phyloP scores from a whole-genome alignment of 805 yeast species.

The Schwanniomyces vanrijiae region DNA sequence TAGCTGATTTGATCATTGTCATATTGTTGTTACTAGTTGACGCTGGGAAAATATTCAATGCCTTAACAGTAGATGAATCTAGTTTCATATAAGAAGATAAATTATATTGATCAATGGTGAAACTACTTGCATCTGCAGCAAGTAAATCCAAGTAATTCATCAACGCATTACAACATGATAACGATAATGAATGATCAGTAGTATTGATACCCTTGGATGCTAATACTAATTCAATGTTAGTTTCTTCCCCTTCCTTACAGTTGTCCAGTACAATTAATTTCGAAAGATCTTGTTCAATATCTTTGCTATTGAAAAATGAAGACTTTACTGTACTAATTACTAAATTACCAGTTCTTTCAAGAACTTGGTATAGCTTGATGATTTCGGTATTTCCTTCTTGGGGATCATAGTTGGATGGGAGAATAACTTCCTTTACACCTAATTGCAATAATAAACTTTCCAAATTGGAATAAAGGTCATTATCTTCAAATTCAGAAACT shows the following conservation, averaged over 20 bases:
- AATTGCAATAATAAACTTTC: constrained; percentile 86
- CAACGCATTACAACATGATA: constrained; percentile 67
- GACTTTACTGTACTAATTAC: constrained; percentile 62
- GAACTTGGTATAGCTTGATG: constrained; percentile 64
- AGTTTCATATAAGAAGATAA: constrained; percentile 82
- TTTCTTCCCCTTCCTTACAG: constrained; percentile 26
- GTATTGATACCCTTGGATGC: constrained; percentile 53
- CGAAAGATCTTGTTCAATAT: constrained; percentile 75
- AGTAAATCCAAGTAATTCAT: constrained; percentile 67
- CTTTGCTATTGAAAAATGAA: constrained; percentile 59
- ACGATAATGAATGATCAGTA: constrained; percentile 49
- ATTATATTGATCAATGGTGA: constrained; percentile 62
- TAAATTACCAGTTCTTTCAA: constrained; percentile 73
- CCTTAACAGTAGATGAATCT: constrained; percentile 86
- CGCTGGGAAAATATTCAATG: constrained; percentile 79
- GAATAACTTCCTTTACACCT: constrained; percentile 81
- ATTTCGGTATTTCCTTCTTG: constrained; percentile 48
- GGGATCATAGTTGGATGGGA: constrained; percentile 46
- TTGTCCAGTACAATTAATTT: constrained; percentile 52
- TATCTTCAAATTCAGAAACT: constrained; percentile 78
- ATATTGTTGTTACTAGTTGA: constrained; percentile 22
- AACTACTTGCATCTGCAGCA: constrained; percentile 55
- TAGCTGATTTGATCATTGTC: constrained; percentile 21
- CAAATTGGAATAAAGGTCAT: constrained; percentile 81
- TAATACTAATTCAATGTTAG: constrained; percentile 41